Conservation (phyloP, 148 eudicot genomes). For the Bassia scoparia region DNA sequence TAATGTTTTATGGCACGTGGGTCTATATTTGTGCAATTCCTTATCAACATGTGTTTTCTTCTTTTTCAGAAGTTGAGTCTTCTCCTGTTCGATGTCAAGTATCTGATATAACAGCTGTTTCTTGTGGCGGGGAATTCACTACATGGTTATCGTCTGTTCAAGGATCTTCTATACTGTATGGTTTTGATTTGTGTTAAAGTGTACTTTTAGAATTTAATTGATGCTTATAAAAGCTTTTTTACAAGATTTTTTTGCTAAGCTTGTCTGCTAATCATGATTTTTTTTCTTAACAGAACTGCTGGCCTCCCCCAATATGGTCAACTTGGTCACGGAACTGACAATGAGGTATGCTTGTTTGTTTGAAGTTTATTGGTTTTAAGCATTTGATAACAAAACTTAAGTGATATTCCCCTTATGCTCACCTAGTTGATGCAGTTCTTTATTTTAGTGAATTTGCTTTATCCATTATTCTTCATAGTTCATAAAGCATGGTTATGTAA, state of each 20-base stretch:
- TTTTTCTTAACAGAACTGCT: slow-evolving; percentile 58
- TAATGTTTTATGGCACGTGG: neutral
- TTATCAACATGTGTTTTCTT: slow-evolving; percentile 1
- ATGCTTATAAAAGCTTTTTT: neutral
- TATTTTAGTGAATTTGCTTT: neutral
- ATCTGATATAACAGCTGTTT: slow-evolving; percentile 56
- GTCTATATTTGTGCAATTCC: neutral
- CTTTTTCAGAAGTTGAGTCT: slow-evolving; percentile 66
- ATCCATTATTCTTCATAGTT: neutral
- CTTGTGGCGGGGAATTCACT: slow-evolving; percentile 89
- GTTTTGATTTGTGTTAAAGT: slow-evolving; percentile 28
- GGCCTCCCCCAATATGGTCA: slow-evolving; percentile 99
- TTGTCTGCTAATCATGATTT: neutral
- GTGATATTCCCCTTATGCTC: neutral
- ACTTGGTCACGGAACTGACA: slow-evolving; percentile 97
- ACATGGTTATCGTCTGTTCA: slow-evolving; percentile 70
- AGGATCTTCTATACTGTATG: slow-evolving; percentile 94
- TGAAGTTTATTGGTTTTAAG: neutral
- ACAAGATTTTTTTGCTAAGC: neutral
- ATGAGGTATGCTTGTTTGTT: slow-evolving; percentile 55
- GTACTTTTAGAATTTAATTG: neutral
- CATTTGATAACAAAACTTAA: neutral
- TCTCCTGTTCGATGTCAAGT: slow-evolving; percentile 82
- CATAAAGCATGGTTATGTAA: neutral
- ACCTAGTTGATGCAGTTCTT: neutral